A percentile compares a stretch with the other conserved stretches of the same genome.
Evolutionary conservation across 176 grass and related monocot genomes (phyloP).

Genomic region (Tillandsia leiboldiana): DNA sequence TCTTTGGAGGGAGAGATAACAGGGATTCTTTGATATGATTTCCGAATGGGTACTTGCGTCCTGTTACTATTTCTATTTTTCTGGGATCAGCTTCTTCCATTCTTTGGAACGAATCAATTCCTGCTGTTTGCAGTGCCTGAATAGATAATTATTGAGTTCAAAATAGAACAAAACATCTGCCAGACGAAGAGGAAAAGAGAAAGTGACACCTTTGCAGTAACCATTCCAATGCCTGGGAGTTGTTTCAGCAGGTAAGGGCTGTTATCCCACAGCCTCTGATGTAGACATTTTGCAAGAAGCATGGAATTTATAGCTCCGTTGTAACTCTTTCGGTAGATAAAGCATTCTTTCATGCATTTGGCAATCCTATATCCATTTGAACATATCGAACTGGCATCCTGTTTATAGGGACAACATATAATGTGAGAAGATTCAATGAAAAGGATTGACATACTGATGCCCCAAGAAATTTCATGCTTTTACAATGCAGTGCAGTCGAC

Average conservation of each 20-base stretch:
- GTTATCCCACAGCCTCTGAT: constrained; percentile 84
- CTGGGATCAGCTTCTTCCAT: constrained; percentile 74
- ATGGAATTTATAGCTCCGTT: constrained; percentile 63
- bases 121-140: constrained; percentile 59
- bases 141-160: constrained; percentile 25
- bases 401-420: constrained; percentile 6
- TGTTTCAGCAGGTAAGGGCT: constrained; percentile 84
- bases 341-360: constrained; percentile 95
- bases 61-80: constrained; percentile 79
- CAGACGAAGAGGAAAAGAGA: constrained; percentile 3
- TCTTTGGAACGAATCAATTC: constrained; percentile 65
- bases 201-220: constrained; percentile 75
- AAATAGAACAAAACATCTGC: background rate
- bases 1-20: constrained; percentile 60
- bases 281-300: constrained; percentile 69
- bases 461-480: background rate
- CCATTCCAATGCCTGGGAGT: constrained; percentile 86
- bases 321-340: constrained; percentile 76
- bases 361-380: constrained; percentile 80
- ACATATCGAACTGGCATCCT: constrained; percentile 81
- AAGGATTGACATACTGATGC: background rate
- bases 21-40: constrained; percentile 75
- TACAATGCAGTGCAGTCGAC: too few relatives aligned
- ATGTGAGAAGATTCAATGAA: background rate
- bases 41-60: constrained; percentile 83